Percentiles rank a stretch among this genome's conserved stretches.
Conservation (phyloP, 805 yeast species). For the Candida ortonii region DNA sequence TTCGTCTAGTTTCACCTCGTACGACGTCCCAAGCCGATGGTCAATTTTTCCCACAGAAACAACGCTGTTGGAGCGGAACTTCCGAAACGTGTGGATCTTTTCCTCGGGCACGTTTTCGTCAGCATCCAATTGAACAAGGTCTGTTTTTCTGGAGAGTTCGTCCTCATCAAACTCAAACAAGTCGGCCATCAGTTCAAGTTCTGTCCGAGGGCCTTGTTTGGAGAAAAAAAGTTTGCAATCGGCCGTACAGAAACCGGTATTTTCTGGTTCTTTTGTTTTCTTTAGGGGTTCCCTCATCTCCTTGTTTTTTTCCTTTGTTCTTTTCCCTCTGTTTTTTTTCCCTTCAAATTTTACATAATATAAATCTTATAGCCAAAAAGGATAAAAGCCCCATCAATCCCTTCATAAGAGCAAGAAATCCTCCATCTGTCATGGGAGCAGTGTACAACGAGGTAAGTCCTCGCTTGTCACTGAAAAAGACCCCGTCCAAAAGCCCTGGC, state of each 20-base stretch:
- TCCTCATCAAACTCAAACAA: conserved; percentile 32
- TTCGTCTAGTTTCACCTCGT: conserved; percentile 39
- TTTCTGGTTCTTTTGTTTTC: too few species aligned
- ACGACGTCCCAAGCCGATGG: conserved; percentile 44
- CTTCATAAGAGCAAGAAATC: too few species aligned
- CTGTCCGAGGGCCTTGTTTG: too few species aligned
- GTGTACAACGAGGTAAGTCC: conserved; percentile 24
- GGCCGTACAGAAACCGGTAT: too few species aligned
- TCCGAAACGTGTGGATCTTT: conserved; percentile 22
- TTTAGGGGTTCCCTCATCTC: too few species aligned
- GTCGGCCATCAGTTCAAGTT: conserved; percentile 23
- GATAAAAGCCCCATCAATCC: too few species aligned
- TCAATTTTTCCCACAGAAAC: conserved; percentile 32
- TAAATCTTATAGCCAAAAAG: too few species aligned
- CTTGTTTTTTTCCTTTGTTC: too few species aligned
- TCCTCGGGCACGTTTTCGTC: conserved; percentile 6
- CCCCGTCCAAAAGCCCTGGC: conserved; percentile 2
- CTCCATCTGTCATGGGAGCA: conserved; percentile 4
- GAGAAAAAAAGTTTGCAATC: too few species aligned
- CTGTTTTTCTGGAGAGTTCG: conserved; percentile 12
- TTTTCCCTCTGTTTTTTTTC: too few species aligned
- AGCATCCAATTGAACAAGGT: conserved; percentile 3
- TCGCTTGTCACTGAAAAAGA: conserved; percentile 19
- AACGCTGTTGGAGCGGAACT: conserved; percentile 29
- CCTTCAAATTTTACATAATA: too few species aligned